These are phyloP conservation scores for Pleurotus tuber-regium DNA, from an alignment of 768 basidiomycete species.

Conservation along the genomic window DNA sequence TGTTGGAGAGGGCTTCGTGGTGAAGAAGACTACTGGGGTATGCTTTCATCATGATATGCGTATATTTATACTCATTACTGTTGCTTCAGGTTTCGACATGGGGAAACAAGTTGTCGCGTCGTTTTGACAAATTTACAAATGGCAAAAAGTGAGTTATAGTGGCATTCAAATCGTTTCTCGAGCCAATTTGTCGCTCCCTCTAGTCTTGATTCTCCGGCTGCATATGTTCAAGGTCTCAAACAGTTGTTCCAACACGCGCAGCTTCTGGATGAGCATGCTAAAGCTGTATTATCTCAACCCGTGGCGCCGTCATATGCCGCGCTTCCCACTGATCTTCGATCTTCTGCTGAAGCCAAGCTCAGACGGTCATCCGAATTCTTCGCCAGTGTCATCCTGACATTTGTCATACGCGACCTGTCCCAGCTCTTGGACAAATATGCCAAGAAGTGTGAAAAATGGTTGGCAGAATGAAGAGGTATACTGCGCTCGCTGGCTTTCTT, in stretches of 20 bases:
- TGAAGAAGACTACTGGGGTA: conserved; percentile 55
- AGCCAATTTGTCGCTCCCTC: too few relatives aligned
- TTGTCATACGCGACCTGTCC: conserved; percentile 86
- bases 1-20: conserved; percentile 82
- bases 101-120: conserved; percentile 71
- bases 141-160: conserved; percentile 83
- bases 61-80: background rate
- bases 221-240: conserved; percentile 75
- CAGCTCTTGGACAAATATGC: conserved; percentile 89
- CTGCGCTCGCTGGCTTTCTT: too few relatives aligned
- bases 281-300: conserved; percentile 64
- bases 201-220: conserved; percentile 86
- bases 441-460: conserved; percentile 92
- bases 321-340: conserved; percentile 62
- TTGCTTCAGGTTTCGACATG: conserved; percentile 43
- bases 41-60: background rate
- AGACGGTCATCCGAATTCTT: conserved; percentile 90
- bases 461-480: conserved; percentile 58
- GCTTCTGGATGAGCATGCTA: conserved; percentile 84
- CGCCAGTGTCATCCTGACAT: conserved; percentile 81
- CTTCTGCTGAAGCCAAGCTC: conserved; percentile 68
- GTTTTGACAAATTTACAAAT: conserved; percentile 81
- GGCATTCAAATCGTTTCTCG: too few relatives aligned
- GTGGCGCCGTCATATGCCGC: conserved; percentile 70
- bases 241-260: conserved; percentile 74